A percentile compares a stretch with the other conserved stretches of the same genome.
phyloP scores from a whole-genome alignment of 1,284 basidiomycete genomes.

The Grifola frondosa region DNA sequence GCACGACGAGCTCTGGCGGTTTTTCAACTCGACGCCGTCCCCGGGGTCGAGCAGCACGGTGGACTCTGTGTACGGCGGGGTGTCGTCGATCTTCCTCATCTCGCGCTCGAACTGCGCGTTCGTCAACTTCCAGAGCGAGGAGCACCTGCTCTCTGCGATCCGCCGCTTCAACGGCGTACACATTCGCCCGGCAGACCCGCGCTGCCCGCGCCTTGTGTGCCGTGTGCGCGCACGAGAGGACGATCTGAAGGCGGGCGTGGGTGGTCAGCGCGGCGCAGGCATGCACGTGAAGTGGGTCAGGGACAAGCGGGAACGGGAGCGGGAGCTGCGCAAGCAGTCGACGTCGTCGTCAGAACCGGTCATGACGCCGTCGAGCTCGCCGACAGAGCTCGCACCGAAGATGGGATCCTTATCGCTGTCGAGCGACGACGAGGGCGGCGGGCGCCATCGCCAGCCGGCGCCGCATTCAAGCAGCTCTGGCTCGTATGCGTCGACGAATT shows the following conservation, averaged over 20 bases:
- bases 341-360: conserved; percentile 31
- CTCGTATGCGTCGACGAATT: conserved; percentile 69
- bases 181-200: conserved; percentile 64
- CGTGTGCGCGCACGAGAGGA: conserved; percentile 84
- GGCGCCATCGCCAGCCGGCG: conserved; percentile 16
- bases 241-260: conserved; percentile 87
- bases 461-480: conserved; percentile 64
- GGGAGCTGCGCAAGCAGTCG: conserved; percentile 13
- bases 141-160: conserved; percentile 69
- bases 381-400: conserved; percentile 20
- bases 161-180: conserved; percentile 68
- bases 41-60: conserved; percentile 12
- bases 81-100: conserved; percentile 90
- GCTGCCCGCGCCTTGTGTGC: conserved; percentile 83
- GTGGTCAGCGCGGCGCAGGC: conserved; percentile 85
- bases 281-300: conserved; percentile 81
- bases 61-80: conserved; percentile 46
- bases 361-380: conserved; percentile 24
- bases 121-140: conserved; percentile 78
- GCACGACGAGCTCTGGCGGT: conserved; percentile 86
- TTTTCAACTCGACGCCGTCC: conserved; percentile 60
- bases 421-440: conserved; percentile 40
- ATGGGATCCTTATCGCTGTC: conserved; percentile 34
- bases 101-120: conserved; percentile 92
- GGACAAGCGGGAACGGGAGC: conserved; percentile 49